Percentiles rank a stretch among this genome's conserved stretches.
Evolutionary conservation across 1,284 basidiomycete genomes (phyloP).

Genomic region (Phellinidium pouzarii): DNA sequence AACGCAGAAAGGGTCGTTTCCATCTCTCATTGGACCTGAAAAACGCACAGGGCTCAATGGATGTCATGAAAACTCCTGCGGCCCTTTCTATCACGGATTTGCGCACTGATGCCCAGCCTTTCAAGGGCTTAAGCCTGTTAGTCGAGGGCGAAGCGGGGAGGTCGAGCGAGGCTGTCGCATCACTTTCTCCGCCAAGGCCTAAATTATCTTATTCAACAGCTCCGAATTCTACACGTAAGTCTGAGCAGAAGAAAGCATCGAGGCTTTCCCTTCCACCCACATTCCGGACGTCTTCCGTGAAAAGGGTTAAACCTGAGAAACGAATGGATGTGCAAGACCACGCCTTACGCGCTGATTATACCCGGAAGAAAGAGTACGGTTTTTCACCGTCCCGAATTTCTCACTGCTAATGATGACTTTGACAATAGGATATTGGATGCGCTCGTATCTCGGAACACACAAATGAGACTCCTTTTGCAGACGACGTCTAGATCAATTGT

Average conservation of each 20-base stretch:
- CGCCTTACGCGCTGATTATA: conserved; percentile 39
- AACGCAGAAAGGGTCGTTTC: conserved; percentile 12
- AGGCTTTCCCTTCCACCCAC: conserved; percentile 9
- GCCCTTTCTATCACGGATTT: conserved; percentile 13
- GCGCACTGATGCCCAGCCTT: conserved; percentile 12
- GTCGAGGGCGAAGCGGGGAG: not conserved
- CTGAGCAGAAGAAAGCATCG: not conserved
- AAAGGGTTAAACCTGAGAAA: conserved; percentile 3
- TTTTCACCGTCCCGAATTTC: conserved; percentile 2
- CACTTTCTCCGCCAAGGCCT: not conserved
- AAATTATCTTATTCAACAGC: conserved; percentile 3
- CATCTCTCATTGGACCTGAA: conserved; percentile 14
- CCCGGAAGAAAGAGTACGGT: conserved; percentile 51
- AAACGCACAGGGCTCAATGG: conserved; percentile 5
- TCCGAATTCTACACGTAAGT: not conserved
- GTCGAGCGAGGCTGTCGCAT: conserved; percentile 5
- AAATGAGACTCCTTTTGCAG: conserved; percentile 58
- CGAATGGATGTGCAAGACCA: conserved; percentile 12
- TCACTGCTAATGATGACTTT: conserved; percentile 12
- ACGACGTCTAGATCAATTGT: conserved; percentile 51
- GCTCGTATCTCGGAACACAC: conserved; percentile 49
- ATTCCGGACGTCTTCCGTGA: conserved; percentile 5
- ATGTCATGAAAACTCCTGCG: not conserved
- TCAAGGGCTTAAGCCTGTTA: conserved; percentile 2
- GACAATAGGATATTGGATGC: conserved; percentile 49